Percentiles rank a stretch among this genome's conserved stretches.
Conservation (phyloP, 176 grass and related monocot species). For the Bromus sterilis region DNA sequence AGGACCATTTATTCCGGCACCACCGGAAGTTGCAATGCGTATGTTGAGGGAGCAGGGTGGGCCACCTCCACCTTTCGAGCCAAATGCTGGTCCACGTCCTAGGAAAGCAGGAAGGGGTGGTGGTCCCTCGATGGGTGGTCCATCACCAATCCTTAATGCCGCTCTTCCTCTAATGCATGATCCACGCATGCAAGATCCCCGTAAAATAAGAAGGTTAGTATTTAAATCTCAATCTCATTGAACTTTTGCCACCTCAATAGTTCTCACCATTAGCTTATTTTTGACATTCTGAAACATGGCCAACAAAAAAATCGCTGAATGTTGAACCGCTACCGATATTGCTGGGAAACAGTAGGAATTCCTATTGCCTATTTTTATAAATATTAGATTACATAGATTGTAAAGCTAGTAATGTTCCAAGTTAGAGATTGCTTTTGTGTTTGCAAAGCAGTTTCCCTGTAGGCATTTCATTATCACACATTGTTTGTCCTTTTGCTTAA, state of each 20-base stretch:
- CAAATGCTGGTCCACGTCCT: slow-evolving; percentile 36
- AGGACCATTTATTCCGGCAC: slow-evolving; percentile 95
- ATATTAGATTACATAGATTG: neutral
- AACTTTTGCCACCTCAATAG: neutral
- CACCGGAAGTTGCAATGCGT: slow-evolving; percentile 89
- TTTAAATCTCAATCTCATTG: neutral
- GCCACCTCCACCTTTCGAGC: slow-evolving; percentile 49
- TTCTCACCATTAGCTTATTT: neutral
- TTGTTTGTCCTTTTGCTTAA: neutral
- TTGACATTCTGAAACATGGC: neutral
- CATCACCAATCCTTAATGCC: slow-evolving; percentile 37
- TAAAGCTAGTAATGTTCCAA: neutral
- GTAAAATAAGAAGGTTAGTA: slow-evolving; percentile 77
- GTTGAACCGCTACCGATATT: neutral
- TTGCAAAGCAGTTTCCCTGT: neutral
- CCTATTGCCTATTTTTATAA: neutral
- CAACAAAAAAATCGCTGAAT: neutral
- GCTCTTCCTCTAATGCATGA: slow-evolving; percentile 60
- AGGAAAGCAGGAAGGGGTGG: slow-evolving; percentile 51
- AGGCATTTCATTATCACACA: neutral
- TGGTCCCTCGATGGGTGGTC: slow-evolving; percentile 36
- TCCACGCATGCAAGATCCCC: slow-evolving; percentile 83
- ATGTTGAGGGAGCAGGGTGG: slow-evolving; percentile 94
- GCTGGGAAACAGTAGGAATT: neutral
- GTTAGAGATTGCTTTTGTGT: neutral